Base-by-base conservation (phyloP, 352 stramenopile genomes). In the Peronosclerospora sorghi region DNA sequence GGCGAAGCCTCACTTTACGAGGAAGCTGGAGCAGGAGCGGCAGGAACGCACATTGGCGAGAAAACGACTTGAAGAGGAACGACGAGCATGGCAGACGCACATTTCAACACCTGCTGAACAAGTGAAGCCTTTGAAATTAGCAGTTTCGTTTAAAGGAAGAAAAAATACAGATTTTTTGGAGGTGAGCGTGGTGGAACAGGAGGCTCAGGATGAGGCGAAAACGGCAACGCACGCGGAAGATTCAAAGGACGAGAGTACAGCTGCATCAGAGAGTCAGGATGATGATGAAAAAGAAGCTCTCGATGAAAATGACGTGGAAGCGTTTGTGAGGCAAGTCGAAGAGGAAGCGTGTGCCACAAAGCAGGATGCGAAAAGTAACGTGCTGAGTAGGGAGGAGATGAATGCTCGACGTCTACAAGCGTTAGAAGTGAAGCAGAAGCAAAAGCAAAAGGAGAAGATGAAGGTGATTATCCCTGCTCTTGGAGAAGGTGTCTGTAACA, bases 1-100 rank as follows among this genome's bases (percentile, higher is more conserved):
- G n/a, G 77, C 77, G 1, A 62, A 62, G 35, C 63, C 62, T 8
- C 64, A 82, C 42, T 90, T 65, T 39, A 20, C 63, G 26, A 35
- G 51, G 24, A 58, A 69, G 13, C 45, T 86, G 29, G 43, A 59
- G 41, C 30, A 44, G 12, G 73, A 86, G 51, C 72, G 67, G 47
- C 35, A 58, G 28, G 15, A 59, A 8, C 32, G 8, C 7, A 14
- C 44, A 9, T 12, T 23, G 2, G 34, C 48, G 43, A 20, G 6
- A n/a, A 37, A 49, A 45, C 18, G 29, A 24, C 4, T 6, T 14
- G 7, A 35, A 38, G 26, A 41, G 14, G n/a, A n/a, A 14, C 19
- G 24, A 41, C 26, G 41, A 41, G 30, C 41, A 23, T 34, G 51
- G 29, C 28, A 38, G 29, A 5, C 29, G 21, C 7, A 38, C 18